Evolutionary conservation across 306 rosid genomes (phyloP).

Genomic region (Cucurbita moschata): DNA sequence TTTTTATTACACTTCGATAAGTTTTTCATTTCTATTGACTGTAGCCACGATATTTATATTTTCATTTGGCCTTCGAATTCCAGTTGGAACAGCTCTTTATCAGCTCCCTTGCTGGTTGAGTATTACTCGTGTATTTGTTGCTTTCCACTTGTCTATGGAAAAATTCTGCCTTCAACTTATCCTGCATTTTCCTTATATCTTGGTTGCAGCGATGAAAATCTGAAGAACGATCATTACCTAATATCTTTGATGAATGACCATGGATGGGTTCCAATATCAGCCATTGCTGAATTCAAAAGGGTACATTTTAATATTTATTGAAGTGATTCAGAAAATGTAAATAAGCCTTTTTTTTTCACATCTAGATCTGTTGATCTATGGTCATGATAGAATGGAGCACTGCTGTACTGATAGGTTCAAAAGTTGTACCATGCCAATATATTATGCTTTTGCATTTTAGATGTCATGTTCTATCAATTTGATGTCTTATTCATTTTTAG

Average conservation of each 20-base stretch:
- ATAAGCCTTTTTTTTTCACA: not conserved
- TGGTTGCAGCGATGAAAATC: conserved; percentile 85
- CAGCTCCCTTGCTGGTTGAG: not conserved
- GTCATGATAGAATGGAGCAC: not conserved
- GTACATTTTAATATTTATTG: conserved; percentile 26
- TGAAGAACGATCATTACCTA: conserved; percentile 58
- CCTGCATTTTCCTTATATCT: conserved; percentile 29
- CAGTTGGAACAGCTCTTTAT: not conserved
- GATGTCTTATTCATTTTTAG: not conserved
- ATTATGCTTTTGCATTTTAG: not conserved
- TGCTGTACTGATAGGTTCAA: not conserved
- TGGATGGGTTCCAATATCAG: conserved; percentile 78
- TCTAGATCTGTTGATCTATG: not conserved
- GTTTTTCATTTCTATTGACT: not conserved
- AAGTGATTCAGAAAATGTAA: not conserved
- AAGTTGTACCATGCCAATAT: not conserved
- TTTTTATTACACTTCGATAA: not conserved
- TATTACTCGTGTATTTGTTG: not conserved
- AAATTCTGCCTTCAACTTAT: not conserved
- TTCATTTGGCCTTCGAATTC: not conserved
- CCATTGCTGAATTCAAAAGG: conserved; percentile 77
- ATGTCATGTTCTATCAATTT: not conserved
- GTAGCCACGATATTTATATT: not conserved
- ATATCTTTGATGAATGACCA: conserved; percentile 81
- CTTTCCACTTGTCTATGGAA: not conserved